Conservation (phyloP, 139 green algal genomes). For the Astrephomene gubernaculifera region DNA sequence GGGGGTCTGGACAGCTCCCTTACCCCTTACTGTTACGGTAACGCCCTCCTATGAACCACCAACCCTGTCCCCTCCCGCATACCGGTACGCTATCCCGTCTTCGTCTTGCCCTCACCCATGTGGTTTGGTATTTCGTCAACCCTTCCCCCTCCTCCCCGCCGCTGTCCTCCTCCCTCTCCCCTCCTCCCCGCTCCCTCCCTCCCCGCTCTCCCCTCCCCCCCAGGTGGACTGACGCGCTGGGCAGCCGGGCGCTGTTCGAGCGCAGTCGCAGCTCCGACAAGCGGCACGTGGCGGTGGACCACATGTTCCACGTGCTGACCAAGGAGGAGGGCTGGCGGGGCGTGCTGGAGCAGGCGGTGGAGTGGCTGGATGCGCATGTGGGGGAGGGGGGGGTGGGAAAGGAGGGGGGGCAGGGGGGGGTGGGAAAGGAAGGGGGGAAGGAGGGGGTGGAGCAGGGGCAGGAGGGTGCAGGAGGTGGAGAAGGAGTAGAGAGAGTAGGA, state of each 20-base stretch:
- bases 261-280: constrained; percentile 23
- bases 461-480: background rate
- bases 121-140: too few species aligned
- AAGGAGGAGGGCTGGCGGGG: constrained; percentile 41
- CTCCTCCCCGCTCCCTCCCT: too few species aligned
- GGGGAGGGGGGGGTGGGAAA: background rate
- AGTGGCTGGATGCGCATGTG: constrained; percentile 24
- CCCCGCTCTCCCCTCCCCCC: background rate
- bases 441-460: background rate
- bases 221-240: constrained; percentile 38
- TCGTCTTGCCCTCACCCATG: too few species aligned
- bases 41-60: too few species aligned
- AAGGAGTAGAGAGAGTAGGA: background rate
- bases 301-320: constrained; percentile 43
- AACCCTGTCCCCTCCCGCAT: too few species aligned
- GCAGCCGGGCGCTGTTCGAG: constrained; percentile 18
- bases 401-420: background rate
- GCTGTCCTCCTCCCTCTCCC: background rate
- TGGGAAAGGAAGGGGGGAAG: background rate
- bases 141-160: too few species aligned
- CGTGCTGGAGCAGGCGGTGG: constrained; percentile 7
- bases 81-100: too few species aligned
- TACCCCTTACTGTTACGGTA: too few species aligned
- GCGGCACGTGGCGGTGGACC: constrained; percentile 22
- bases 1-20: too few species aligned